Conservation (phyloP, 1,284 basidiomycete species). For the Austroboletus olivaceoglutinosus region DNA sequence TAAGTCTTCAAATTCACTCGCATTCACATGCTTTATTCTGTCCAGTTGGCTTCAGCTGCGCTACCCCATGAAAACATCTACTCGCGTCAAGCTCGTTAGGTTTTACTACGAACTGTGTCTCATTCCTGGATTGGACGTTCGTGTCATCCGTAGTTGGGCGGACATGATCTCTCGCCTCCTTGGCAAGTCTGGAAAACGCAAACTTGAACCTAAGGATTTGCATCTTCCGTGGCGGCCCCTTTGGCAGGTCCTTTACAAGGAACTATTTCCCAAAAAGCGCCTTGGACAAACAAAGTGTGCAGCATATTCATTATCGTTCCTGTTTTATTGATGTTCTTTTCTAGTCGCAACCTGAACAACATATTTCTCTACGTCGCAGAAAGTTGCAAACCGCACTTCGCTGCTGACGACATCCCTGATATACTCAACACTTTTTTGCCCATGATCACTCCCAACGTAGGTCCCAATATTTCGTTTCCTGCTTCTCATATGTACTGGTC, state of each 20-base stretch:
- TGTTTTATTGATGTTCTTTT: conserved; percentile 8
- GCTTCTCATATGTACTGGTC: not conserved
- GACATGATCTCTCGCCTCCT: conserved; percentile 53
- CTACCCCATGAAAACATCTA: conserved; percentile 73
- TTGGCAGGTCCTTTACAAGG: conserved; percentile 58
- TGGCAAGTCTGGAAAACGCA: conserved; percentile 40
- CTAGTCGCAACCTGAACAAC: conserved; percentile 32
- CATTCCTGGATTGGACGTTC: conserved; percentile 64
- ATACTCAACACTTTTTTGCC: conserved; percentile 85
- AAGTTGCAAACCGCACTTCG: conserved; percentile 83
- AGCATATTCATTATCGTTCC: conserved; percentile 46
- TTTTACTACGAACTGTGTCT: conserved; percentile 89
- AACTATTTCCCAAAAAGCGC: conserved; percentile 59
- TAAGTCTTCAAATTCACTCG: conserved; percentile 32
- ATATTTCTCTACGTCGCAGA: conserved; percentile 69
- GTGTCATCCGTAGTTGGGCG: conserved; percentile 56
- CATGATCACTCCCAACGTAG: conserved; percentile 27
- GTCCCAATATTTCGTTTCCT: conserved; percentile 1
- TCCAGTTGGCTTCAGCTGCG: conserved; percentile 78
- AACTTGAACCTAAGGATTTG: conserved; percentile 55
- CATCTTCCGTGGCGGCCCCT: conserved; percentile 62
- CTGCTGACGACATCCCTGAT: conserved; percentile 83
- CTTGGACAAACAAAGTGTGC: conserved; percentile 32
- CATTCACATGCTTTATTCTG: conserved; percentile 7
- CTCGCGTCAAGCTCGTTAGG: conserved; percentile 74